phyloP scores from a whole-genome alignment of 1,284 basidiomycete species.

The Coniferiporia weirii region DNA sequence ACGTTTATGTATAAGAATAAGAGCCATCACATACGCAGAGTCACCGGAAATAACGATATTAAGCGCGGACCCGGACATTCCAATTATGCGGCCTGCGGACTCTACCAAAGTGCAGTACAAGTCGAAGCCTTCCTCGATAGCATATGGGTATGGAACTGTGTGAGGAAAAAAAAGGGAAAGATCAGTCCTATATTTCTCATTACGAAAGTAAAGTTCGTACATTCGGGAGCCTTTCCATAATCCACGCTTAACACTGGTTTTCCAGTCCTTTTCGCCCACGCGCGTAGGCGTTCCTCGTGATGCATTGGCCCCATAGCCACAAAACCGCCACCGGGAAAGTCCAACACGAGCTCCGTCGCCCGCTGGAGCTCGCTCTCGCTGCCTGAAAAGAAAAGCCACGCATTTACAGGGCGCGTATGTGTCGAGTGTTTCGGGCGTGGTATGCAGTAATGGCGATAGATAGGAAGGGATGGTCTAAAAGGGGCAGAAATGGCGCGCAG shows the following conservation, averaged over 20 bases:
- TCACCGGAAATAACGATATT: constrained; percentile 81
- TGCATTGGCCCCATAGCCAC: constrained; percentile 93
- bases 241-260: constrained; percentile 85
- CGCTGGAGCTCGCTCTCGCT: constrained; percentile 62
- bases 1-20: neutral
- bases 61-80: constrained; percentile 76
- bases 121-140: constrained; percentile 93
- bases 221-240: constrained; percentile 96
- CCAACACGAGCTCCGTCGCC: constrained; percentile 79
- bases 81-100: constrained; percentile 75
- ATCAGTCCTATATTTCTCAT: neutral
- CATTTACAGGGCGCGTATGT: constrained; percentile 78
- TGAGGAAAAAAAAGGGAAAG: neutral
- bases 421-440: constrained; percentile 74
- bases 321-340: constrained; percentile 95
- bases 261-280: constrained; percentile 78
- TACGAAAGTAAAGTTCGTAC: constrained; percentile 35
- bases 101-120: constrained; percentile 79
- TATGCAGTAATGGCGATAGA: constrained; percentile 74
- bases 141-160: constrained; percentile 90
- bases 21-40: constrained; percentile 69
- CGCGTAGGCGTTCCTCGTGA: constrained; percentile 89
- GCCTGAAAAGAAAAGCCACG: constrained; percentile 80
- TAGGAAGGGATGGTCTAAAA: constrained; percentile 54
- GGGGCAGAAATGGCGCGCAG: constrained; percentile 63